phyloP scores from a whole-genome alignment of 2,329 filamentous ascomycete genomes.

The Fonsecaea pedrosoi region DNA sequence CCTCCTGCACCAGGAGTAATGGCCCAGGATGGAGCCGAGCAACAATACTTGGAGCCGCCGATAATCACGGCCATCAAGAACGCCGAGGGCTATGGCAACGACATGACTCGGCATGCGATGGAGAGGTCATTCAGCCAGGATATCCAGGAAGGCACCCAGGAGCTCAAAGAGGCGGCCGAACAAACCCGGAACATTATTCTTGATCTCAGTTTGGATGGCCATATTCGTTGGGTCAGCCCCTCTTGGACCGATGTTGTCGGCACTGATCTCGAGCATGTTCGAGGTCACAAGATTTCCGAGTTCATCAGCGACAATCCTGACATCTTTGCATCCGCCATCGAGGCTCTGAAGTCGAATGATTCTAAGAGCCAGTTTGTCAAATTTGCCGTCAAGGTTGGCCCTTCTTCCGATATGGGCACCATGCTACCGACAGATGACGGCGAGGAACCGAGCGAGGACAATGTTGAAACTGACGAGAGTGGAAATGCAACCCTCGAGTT shows the following conservation, averaged over 20 bases:
- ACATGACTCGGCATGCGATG: conserved; percentile 49
- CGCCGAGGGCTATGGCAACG: conserved; percentile 48
- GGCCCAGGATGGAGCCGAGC: conserved; percentile 50
- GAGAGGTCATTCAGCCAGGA: conserved; percentile 77
- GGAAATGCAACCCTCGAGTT: conserved; percentile 67
- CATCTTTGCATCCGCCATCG: conserved; percentile 81
- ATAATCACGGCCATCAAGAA: conserved; percentile 53
- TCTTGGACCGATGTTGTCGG: conserved; percentile 96
- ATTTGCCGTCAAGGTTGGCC: conserved; percentile 74
- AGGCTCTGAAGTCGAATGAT: conserved; percentile 90
- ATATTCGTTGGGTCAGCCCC: conserved; percentile 93
- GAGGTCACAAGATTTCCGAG: conserved; percentile 79
- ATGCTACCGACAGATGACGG: conserved; percentile 45
- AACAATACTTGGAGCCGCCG: conserved; percentile 52
- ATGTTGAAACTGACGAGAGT: conserved; percentile 37
- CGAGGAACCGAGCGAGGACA: conserved; percentile 43
- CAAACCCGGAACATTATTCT: conserved; percentile 96
- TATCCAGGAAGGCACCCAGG: conserved; percentile 90
- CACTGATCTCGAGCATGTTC: conserved; percentile 72
- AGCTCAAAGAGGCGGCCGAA: conserved; percentile 92
- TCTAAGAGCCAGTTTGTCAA: conserved; percentile 89
- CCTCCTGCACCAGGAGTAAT: conserved; percentile 41
- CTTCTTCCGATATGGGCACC: conserved; percentile 68
- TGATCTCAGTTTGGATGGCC: conserved; percentile 87
- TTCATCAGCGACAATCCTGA: conserved; percentile 80